Base-by-base conservation (phyloP, 768 basidiomycete species). In the Gelatoporia subvermispora region DNA sequence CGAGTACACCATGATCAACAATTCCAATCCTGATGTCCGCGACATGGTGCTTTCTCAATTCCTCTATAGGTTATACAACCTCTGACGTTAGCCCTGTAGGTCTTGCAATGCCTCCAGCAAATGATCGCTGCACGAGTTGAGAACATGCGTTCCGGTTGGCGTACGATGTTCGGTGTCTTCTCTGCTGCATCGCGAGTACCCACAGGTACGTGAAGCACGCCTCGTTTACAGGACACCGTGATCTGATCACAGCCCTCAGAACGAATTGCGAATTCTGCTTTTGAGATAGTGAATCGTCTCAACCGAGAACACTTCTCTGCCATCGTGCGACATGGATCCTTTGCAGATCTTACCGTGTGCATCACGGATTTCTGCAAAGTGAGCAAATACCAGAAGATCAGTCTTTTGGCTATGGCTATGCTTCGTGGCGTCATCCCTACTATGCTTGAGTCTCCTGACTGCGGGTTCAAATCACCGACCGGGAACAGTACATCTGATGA, bases 301-400 rank as follows among this genome's bases (percentile, higher is more conserved):
- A 95, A 97, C 72, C 81, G 80, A 58, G 85, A 94, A 39, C 89
- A 96, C 65, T 99, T 98, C 69, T 56, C 76, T 17, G 79, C 84
- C n/a, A 91, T 99, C 47, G 91, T 98, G 40, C 85, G 82, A 45
- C 81, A 96, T 62, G 96, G 96, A 13, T 84, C 94, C 3, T 98
- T 98, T 62, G 89, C 94, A 41, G 96, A 99, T 68, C 66, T 99
- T 45, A 94, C 88, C 7, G 92, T 94, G 35, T 99, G 96, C 72
- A 87, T 99, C 58, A 97, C 95, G 31, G 96, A 98, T 66, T 99
- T 98, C 71, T 95, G 91, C 76, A 98, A 98, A 78, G 93, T 95
- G 59, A 93, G 85, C 80, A 98, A 98, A 68, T 98, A 92, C 68
- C 96, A 99, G 68, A 97, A 97, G 65, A 95, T 98, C 72, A 92